These are phyloP conservation scores for Ilyonectria sp. DNA, from an alignment of 2,329 filamentous ascomycete species.

Conservation along the genomic window DNA sequence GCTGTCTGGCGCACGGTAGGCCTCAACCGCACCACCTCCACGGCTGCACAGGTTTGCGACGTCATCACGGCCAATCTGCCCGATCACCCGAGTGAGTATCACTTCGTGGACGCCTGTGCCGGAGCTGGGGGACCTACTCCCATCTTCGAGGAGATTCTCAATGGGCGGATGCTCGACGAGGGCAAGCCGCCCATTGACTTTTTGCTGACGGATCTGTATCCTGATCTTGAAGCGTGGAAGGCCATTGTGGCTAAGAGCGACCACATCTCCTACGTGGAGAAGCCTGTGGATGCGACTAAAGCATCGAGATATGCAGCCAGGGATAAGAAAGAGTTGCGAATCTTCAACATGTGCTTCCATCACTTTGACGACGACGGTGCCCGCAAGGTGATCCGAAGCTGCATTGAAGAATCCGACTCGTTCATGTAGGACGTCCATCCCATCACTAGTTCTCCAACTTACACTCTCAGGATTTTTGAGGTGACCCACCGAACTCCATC, in stretches of 20 bases:
- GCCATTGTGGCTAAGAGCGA: slow-evolving; percentile 39
- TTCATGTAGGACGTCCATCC: slow-evolving; percentile 35
- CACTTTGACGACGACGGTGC: slow-evolving; percentile 44
- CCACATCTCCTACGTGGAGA: slow-evolving; percentile 40
- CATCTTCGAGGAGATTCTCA: slow-evolving; percentile 42
- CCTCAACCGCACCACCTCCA: slow-evolving; percentile 38
- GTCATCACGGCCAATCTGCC: slow-evolving; percentile 38
- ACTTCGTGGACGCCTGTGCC: slow-evolving; percentile 41
- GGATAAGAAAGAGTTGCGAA: slow-evolving; percentile 42
- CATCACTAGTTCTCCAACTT: not conserved
- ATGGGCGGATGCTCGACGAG: slow-evolving; percentile 34
- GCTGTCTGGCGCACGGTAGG: slow-evolving; percentile 41
- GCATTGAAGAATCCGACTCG: slow-evolving; percentile 37
- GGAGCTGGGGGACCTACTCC: slow-evolving; percentile 40
- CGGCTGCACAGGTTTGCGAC: slow-evolving; percentile 40
- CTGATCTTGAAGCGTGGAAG: slow-evolving; percentile 41
- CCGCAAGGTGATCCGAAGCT: slow-evolving; percentile 41
- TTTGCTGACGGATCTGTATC: slow-evolving; percentile 40
- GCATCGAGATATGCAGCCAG: slow-evolving; percentile 32
- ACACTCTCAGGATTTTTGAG: slow-evolving; percentile 39
- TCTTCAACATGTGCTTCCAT: slow-evolving; percentile 46
- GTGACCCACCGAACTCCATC: slow-evolving; percentile 41
- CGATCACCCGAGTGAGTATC: slow-evolving; percentile 39
- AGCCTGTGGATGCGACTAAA: slow-evolving; percentile 38
- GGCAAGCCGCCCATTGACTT: slow-evolving; percentile 39